phyloP scores from a whole-genome alignment of 805 yeast genomes.

The Kurtzmaniella fragi region DNA sequence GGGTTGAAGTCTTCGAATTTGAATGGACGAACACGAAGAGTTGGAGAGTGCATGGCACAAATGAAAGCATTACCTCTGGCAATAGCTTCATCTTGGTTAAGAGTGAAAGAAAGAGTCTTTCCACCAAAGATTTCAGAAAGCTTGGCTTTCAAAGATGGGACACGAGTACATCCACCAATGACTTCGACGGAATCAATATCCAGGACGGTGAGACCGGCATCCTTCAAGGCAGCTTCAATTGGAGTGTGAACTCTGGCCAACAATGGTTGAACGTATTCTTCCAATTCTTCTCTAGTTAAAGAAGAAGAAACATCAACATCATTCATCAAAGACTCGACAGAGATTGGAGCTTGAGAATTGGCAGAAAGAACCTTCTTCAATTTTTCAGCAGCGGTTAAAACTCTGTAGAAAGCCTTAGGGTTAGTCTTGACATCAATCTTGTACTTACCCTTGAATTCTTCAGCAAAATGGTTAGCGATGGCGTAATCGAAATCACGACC shows the following conservation, averaged over 20 bases:
- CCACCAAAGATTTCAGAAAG: constrained; percentile 70
- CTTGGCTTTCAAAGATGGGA: constrained; percentile 84
- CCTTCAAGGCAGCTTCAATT: constrained; percentile 72
- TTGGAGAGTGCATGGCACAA: constrained; percentile 98
- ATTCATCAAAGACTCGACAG: constrained; percentile 93
- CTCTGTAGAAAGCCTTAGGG: constrained; percentile 94
- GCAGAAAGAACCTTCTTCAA: constrained; percentile 96
- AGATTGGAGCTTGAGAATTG: constrained; percentile 89
- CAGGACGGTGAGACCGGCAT: constrained; percentile 65
- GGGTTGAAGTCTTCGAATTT: constrained; percentile 94
- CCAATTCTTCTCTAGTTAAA: constrained; percentile 86
- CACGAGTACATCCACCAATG: constrained; percentile 98
- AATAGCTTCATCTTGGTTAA: constrained; percentile 98
- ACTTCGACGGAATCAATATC: constrained; percentile 91
- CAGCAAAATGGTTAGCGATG: constrained; percentile 91
- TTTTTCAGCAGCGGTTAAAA: constrained; percentile 85
- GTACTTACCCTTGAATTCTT: constrained; percentile 85
- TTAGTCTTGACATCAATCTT: constrained; percentile 88
- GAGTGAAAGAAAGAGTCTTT: constrained; percentile 83
- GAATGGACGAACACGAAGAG: constrained; percentile 97
- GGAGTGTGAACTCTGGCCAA: constrained; percentile 74
- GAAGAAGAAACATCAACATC: constrained; percentile 93
- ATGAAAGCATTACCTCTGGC: constrained; percentile 99
- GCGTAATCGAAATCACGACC: constrained; percentile 96
- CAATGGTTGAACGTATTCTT: constrained; percentile 80